phyloP scores from a whole-genome alignment of 768 basidiomycete species.

The Pleurotus pulmonarius region DNA sequence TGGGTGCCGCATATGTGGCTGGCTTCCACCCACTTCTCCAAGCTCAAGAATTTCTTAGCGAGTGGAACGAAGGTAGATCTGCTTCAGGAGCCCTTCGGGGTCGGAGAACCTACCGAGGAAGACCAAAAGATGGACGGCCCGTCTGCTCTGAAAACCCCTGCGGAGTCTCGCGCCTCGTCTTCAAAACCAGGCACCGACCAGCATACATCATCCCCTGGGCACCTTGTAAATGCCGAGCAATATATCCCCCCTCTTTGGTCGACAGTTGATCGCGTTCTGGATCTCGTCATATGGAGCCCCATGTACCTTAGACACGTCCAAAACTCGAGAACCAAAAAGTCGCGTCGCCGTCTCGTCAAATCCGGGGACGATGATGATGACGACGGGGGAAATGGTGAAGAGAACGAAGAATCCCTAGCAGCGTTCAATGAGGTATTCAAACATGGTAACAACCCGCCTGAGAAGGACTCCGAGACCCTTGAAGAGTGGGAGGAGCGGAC shows the following conservation, averaged over 20 bases:
- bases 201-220: constrained; percentile 23
- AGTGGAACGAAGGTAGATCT: constrained; percentile 69
- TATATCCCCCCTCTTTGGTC: constrained; percentile 81
- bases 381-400: constrained; percentile 21
- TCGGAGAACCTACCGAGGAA: constrained; percentile 26
- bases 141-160: constrained; percentile 36
- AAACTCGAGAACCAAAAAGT: constrained; percentile 17
- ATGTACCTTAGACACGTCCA: constrained; percentile 16
- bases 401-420: constrained; percentile 24
- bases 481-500: constrained; percentile 56
- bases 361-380: constrained; percentile 15
- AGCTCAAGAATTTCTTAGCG: constrained; percentile 73
- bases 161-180: constrained; percentile 32
- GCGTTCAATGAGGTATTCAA: constrained; percentile 41
- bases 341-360: constrained; percentile 19
- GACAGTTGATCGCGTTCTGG: constrained; percentile 88
- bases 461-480: constrained; percentile 50
- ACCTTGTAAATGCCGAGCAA: constrained; percentile 67
- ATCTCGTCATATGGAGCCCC: constrained; percentile 65
- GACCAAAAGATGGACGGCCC: constrained; percentile 19
- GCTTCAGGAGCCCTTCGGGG: constrained; percentile 40
- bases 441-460: constrained; percentile 62
- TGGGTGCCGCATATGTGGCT: constrained; percentile 97
- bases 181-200: constrained; percentile 25
- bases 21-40: constrained; percentile 55